Base-by-base conservation (phyloP, 108 stramenopile genomes). In the Mayamaea pseudoterrestris region DNA sequence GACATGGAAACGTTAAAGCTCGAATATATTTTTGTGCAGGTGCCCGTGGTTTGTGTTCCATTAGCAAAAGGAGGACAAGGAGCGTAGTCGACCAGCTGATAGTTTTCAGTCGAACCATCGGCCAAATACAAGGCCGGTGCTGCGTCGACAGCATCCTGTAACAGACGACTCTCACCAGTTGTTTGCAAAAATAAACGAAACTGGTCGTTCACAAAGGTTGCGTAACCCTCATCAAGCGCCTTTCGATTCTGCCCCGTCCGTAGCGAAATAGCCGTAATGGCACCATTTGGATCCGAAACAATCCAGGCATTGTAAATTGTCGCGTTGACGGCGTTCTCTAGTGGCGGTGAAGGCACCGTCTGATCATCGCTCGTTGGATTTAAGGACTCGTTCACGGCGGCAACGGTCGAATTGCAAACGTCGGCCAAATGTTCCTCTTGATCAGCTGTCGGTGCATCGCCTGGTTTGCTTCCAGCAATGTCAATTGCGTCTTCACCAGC, bases 241-340 rank as follows among this genome's bases (percentile, higher is more conserved):
- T 53, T 20, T 26, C 58, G 49, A 29, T 59, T 55, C 1, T 55
- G 8, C 18, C 68, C 68, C 8, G 30, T 31, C 21, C 29, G 26
- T 1, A 71, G 29, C 29, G 46, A 31, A 16, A 16, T 24, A 1
- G 62, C 63, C 26, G 28, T 14, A 1, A 65, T 29, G 20, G 18
- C 5, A 26, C 57, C 54, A 5, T 14, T 14, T 8, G 22, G 27
- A 35, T 65, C 65, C 23, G 50, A 35, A 28, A 72, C 35, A 17
- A 65, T 44, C 36, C 65, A 72, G 20, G 64, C 40, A 55, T 55
- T 65, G 52, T 48, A 72, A 9, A 53, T 50, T 52, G 50, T 51
- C 8, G 43, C 55, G 27, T 61, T 61, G 11, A 9, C 6, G 2
- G 7, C 44, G 31, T 68, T n/a, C n/a, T n/a, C n/a, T 22, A n/a